Conservation (phyloP, 129 eudicot genomes). For the Logfia minima region DNA sequence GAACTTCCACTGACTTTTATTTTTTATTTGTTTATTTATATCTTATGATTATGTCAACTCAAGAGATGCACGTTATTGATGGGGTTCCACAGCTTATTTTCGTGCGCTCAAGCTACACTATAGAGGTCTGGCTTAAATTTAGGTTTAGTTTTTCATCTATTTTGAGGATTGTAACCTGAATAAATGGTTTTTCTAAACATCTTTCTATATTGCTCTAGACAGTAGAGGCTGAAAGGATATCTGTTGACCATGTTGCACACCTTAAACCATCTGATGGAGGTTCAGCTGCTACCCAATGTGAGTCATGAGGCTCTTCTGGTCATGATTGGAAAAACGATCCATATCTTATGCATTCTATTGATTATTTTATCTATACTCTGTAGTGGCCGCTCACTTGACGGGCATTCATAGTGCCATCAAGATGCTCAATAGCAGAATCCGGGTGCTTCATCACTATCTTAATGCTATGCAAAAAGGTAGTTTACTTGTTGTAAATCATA, state of each 20-base stretch:
- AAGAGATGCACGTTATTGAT: constrained; percentile 91
- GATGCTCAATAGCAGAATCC: constrained; percentile 93
- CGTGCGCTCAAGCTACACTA: constrained; percentile 89
- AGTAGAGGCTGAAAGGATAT: constrained; percentile 95
- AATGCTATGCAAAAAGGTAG: constrained; percentile 88
- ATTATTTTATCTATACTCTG: constrained; percentile 13
- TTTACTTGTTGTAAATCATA: neutral
- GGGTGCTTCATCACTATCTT: constrained; percentile 90
- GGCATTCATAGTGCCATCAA: constrained; percentile 98
- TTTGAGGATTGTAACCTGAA: constrained; percentile 4
- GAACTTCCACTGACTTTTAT: neutral
- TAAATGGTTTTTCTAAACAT: constrained; percentile 9
- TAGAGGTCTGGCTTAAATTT: constrained; percentile 58
- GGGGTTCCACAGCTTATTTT: constrained; percentile 91
- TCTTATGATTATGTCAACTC: constrained; percentile 14
- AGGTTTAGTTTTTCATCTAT: neutral
- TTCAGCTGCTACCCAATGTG: constrained; percentile 97
- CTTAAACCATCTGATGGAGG: constrained; percentile 99
- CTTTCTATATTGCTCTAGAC: constrained; percentile 47
- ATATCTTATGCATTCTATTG: neutral
- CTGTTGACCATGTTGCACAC: constrained; percentile 96
- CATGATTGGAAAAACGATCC: neutral
- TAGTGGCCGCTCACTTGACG: constrained; percentile 99
- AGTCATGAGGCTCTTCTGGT: constrained; percentile 11
- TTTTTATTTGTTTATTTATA: constrained; percentile 1